phyloP scores from a whole-genome alignment of 2,329 filamentous ascomycete species.

The Diaporthe sp. region DNA sequence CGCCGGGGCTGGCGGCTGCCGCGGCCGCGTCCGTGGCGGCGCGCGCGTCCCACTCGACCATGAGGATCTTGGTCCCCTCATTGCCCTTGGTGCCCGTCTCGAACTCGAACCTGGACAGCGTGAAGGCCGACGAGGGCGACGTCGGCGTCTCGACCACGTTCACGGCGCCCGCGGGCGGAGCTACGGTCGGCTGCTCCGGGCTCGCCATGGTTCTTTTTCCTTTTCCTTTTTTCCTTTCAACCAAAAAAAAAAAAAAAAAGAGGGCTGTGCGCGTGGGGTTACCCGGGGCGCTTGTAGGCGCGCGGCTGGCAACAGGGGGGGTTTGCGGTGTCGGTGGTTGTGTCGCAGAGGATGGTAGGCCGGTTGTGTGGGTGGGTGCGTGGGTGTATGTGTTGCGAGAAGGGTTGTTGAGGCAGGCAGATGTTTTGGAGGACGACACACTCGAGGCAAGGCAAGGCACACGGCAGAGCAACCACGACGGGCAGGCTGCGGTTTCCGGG shows the following conservation, averaged over 20 bases:
- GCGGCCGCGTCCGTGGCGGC: conserved; percentile 36
- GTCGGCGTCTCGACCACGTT: conserved; percentile 56
- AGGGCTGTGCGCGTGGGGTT: conserved; percentile 27
- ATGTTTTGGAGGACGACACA: neutral
- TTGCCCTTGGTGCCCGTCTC: conserved; percentile 78
- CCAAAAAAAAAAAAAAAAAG: too few relatives aligned
- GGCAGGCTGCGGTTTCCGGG: conserved; percentile 11
- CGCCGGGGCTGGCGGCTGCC: conserved; percentile 30
- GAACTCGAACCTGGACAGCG: conserved; percentile 90
- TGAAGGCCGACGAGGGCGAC: conserved; percentile 62
- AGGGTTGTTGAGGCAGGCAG: neutral
- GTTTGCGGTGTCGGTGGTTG: neutral
- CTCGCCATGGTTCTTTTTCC: conserved; percentile 34
- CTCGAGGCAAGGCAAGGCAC: conserved; percentile 4
- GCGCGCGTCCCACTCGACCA: conserved; percentile 87
- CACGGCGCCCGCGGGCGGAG: conserved; percentile 37
- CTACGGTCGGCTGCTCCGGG: conserved; percentile 37
- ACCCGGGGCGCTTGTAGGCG: conserved; percentile 37
- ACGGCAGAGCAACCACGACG: conserved; percentile 12
- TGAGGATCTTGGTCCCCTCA: conserved; percentile 90
- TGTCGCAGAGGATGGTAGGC: conserved; percentile 4
- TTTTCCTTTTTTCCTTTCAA: neutral
- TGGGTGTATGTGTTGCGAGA: neutral
- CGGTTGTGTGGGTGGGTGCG: neutral
- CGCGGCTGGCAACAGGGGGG: conserved; percentile 36